Evolutionary conservation across 1,284 basidiomycete genomes (phyloP).

Genomic region (Naganishia albida): DNA sequence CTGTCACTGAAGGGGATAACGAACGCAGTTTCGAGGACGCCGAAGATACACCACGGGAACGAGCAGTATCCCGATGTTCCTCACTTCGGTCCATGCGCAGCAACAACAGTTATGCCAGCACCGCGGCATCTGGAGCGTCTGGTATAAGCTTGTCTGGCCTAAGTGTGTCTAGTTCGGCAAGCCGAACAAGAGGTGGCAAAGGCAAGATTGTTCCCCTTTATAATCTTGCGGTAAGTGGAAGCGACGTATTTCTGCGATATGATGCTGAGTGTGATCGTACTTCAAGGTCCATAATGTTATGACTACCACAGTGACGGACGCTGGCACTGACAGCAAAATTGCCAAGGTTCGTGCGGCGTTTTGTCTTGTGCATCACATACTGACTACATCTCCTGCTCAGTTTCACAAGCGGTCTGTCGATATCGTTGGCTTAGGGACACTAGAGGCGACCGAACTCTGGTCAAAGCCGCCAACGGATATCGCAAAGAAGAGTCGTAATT

Average conservation of each 20-base stretch:
- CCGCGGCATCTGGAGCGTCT: slow-evolving; percentile 5
- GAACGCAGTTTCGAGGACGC: slow-evolving; percentile 1
- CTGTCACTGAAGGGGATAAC: background rate
- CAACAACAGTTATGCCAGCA: slow-evolving; percentile 19
- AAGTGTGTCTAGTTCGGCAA: slow-evolving; percentile 9
- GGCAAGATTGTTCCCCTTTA: slow-evolving; percentile 21
- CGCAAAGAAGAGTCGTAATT: slow-evolving; percentile 4
- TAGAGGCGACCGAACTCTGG: slow-evolving; percentile 84
- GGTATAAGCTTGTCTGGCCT: slow-evolving; percentile 18
- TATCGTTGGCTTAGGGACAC: slow-evolving; percentile 69
- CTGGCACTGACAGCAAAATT: slow-evolving; percentile 88
- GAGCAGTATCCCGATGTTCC: background rate
- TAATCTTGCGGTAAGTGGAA: slow-evolving; percentile 8
- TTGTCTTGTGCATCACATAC: background rate
- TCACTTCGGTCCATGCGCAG: slow-evolving; percentile 14
- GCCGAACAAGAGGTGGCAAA: slow-evolving; percentile 17
- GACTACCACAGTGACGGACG: slow-evolving; percentile 69
- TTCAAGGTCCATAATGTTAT: slow-evolving; percentile 73
- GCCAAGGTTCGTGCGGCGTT: slow-evolving; percentile 60
- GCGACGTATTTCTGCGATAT: no score
- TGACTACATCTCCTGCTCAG: slow-evolving; percentile 31
- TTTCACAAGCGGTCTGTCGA: slow-evolving; percentile 84
- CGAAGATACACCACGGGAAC: background rate
- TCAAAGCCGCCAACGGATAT: slow-evolving; percentile 6
- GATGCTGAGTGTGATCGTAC: background rate